These are phyloP conservation scores for Apiotrichum laibachii DNA, from an alignment of 1,284 basidiomycete genomes.

Conservation along the genomic window DNA sequence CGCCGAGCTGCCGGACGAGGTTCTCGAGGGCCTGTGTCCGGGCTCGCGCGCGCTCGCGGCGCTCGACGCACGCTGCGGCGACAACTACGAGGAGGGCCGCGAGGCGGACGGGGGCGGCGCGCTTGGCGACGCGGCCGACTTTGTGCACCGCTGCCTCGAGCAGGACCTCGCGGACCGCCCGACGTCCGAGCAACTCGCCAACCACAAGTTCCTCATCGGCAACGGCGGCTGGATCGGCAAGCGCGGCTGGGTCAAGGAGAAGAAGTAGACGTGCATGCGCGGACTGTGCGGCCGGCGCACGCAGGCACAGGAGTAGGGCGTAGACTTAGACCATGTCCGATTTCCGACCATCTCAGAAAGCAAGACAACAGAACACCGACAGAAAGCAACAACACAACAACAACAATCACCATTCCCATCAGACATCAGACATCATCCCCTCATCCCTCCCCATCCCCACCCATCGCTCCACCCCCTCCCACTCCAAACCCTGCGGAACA, in stretches of 20 bases:
- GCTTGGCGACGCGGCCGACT: slow-evolving; percentile 46
- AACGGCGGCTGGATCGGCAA: slow-evolving; percentile 42
- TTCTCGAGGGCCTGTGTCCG: slow-evolving; percentile 34
- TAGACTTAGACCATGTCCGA: neutral
- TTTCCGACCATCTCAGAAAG: no score
- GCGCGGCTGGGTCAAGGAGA: slow-evolving; percentile 38
- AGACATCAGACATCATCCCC: no score
- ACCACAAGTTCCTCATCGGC: slow-evolving; percentile 45
- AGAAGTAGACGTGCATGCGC: neutral
- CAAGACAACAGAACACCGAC: no score
- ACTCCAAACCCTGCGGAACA: no score
- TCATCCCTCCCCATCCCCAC: no score
- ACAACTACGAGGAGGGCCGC: slow-evolving; percentile 33
- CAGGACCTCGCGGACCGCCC: slow-evolving; percentile 41
- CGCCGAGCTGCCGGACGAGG: slow-evolving; percentile 54
- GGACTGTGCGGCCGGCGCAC: neutral
- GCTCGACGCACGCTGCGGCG: slow-evolving; percentile 39
- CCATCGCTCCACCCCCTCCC: no score
- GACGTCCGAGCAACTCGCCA: slow-evolving; percentile 41
- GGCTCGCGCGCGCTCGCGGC: slow-evolving; percentile 35
- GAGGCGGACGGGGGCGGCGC: slow-evolving; percentile 48
- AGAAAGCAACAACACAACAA: no score
- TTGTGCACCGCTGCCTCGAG: slow-evolving; percentile 48
- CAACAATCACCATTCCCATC: no score
- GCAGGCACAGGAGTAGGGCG: neutral